phyloP scores from a whole-genome alignment of 345 rosid genomes.

The Melaleuca quinquenervia region DNA sequence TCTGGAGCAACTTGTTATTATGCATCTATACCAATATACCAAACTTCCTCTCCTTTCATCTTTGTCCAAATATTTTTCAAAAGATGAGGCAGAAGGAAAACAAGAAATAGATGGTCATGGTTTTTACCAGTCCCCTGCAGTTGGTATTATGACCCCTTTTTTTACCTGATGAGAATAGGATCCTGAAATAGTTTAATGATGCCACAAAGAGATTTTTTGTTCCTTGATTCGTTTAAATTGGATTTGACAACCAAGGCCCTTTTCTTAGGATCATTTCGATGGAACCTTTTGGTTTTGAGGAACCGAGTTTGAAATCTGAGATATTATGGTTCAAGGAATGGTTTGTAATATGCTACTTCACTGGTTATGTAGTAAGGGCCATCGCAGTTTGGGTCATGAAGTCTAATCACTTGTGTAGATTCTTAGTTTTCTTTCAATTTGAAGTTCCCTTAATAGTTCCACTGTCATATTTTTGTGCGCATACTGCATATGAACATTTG shows the following conservation, averaged over 20 bases:
- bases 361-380: not conserved
- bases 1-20: not conserved
- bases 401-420: not conserved
- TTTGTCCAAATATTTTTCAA: not conserved
- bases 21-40: not conserved
- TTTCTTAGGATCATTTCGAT: not conserved
- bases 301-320: not conserved
- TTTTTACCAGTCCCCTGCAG: not conserved
- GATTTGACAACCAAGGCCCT: not conserved
- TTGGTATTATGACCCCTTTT: not conserved
- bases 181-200: not conserved
- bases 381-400: not conserved
- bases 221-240: not conserved
- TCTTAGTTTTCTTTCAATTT: not conserved
- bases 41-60: not conserved
- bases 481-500: not conserved
- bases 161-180: not conserved
- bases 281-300: not conserved
- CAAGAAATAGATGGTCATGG: not conserved
- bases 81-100: not conserved
- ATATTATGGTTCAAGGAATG: not conserved
- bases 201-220: not conserved
- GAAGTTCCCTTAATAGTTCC: not conserved
- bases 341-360: not conserved
- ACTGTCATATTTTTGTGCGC: not conserved